Conservation (phyloP, 169 alveolate species). For the Eimeria sp. region DNA sequence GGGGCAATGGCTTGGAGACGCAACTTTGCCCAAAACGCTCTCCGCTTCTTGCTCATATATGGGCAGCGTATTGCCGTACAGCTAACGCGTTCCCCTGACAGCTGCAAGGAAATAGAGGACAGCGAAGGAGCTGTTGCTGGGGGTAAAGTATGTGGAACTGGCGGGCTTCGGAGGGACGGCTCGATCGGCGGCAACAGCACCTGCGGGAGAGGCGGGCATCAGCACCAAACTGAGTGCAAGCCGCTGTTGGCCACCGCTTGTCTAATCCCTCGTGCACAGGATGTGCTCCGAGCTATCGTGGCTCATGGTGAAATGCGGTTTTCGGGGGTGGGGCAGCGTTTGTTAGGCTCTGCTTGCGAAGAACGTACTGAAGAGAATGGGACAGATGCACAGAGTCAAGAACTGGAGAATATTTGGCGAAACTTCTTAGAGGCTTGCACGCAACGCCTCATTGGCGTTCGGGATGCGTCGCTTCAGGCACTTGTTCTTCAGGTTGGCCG, state of each 20-base stretch:
- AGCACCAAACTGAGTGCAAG: not conserved
- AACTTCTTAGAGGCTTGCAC: slow-evolving; percentile 25
- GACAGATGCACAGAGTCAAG: not conserved
- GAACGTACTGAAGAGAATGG: not conserved
- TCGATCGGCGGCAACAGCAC: not conserved
- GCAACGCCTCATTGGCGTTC: slow-evolving; percentile 55
- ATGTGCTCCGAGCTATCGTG: slow-evolving; percentile 56
- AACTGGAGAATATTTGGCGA: slow-evolving; percentile 23
- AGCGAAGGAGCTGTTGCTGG: slow-evolving; percentile 17
- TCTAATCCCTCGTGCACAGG: slow-evolving; percentile 63
- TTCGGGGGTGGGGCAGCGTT: slow-evolving; percentile 6
- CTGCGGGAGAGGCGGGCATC: not conserved
- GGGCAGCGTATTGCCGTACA: slow-evolving; percentile 32
- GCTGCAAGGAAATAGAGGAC: not conserved
- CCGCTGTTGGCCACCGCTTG: not conserved
- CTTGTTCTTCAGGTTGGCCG: slow-evolving; percentile 62
- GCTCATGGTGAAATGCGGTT: slow-evolving; percentile 39
- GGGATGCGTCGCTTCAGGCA: slow-evolving; percentile 27
- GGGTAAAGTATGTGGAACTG: not conserved
- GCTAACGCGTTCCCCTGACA: slow-evolving; percentile 19
- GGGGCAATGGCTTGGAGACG: slow-evolving; percentile 13
- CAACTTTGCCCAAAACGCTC: slow-evolving; percentile 48
- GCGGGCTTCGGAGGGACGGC: not conserved
- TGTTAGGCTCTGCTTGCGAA: slow-evolving; percentile 20
- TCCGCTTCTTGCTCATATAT: slow-evolving; percentile 48